Evolutionary conservation across 495 filamentous ascomycete genomes (phyloP).

Genomic region (Pyronema domesticum): DNA sequence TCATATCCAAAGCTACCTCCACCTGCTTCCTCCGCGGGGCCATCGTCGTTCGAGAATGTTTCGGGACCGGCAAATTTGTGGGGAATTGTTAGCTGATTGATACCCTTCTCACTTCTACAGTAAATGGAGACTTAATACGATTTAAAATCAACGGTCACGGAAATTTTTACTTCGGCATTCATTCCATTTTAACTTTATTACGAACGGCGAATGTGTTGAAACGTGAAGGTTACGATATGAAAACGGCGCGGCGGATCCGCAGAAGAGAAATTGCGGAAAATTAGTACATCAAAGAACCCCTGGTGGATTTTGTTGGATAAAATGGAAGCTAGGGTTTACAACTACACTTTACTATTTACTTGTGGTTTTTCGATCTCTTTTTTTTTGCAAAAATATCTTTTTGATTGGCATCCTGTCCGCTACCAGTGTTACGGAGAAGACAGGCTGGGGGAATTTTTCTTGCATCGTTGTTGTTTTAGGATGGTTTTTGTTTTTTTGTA

Average conservation of each 20-base stretch:
- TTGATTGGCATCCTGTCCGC: too few species aligned
- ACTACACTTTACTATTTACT: too few species aligned
- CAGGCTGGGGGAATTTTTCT: neutral
- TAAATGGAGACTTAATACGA: conserved; percentile 11
- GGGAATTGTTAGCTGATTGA: conserved; percentile 22
- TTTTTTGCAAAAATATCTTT: neutral
- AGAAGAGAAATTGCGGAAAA: too few species aligned
- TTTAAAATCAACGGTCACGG: neutral
- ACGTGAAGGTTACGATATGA: too few species aligned
- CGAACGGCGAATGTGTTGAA: too few species aligned
- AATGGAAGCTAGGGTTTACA: too few species aligned
- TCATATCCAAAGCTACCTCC: neutral
- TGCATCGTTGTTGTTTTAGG: neutral
- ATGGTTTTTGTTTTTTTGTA: conserved; percentile 7
- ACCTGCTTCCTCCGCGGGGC: neutral
- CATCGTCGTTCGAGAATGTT: neutral
- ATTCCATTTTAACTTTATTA: too few species aligned
- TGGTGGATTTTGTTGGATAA: too few species aligned
- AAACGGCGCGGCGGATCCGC: too few species aligned
- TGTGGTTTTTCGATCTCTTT: neutral
- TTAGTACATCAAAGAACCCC: too few species aligned
- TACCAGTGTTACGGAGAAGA: too few species aligned
- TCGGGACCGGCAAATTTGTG: conserved; percentile 17
- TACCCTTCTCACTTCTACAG: conserved; percentile 8
- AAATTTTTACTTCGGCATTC: neutral